Evolutionary conservation across 306 rosid species (phyloP), one percentile per base, ranked within the genome.

Genomic region (Quercus glauca): DNA sequence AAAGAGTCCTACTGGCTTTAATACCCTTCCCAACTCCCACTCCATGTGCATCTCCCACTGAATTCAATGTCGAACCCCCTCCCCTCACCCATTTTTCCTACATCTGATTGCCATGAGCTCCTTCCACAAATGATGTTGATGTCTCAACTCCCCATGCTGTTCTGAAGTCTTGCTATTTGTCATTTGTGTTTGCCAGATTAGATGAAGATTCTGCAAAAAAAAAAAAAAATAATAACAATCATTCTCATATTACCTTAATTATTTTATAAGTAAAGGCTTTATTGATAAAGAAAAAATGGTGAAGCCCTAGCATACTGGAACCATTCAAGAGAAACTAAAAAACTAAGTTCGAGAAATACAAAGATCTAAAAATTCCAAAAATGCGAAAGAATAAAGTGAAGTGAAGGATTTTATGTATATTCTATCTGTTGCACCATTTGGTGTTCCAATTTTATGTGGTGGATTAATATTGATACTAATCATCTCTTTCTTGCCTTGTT

Each of bases 401-500:
- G 20, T 17, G 71, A 65, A 1, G 25, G 25, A 65, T 67, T 45
- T 64, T 64, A 67, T 67, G 43, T 4, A 29, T 57, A 58, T 67
- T 11, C 61, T 57, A 29, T 11, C 43, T 58, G 17, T 60, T 55
- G 21, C 33, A n/a, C 12, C 18, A 1, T 63, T 1, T 37, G 7
- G 12, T 43, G 69, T 35, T 73, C 67, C 76, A 7, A 71, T 14
- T 53, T 55, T 26, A 60, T 79, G 5, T 71, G 19, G 33, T 74
- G 64, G 72, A 71, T 76, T 74, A 84, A 75, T 73, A 58, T 23
- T 75, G 63, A 78, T 63, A 77, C 77, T 77, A 67, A 78, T 33
- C 20, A 25, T 64, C 43, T 31, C 55, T 21, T 21, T 76, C 52
- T 68, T 57, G 68, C 53, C 79, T 61, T 52, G 81, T 63, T 86